Percentiles rank a stretch among this genome's conserved stretches.
phyloP scores from a whole-genome alignment of 371 early-diverging fungal species.

The Mucor velutinosus region DNA sequence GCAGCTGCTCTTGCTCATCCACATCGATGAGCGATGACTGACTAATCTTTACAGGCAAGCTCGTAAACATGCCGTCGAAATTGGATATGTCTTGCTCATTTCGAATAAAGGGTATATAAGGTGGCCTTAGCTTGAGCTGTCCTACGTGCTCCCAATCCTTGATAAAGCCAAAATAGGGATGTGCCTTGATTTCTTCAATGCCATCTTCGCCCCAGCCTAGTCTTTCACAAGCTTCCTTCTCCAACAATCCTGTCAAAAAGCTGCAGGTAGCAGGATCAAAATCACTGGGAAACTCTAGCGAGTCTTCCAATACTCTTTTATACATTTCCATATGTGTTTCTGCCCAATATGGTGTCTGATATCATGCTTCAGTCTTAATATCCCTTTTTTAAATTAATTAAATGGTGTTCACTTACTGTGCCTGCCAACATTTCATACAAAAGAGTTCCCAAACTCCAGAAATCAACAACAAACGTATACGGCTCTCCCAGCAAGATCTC shows the following conservation, averaged over 20 bases:
- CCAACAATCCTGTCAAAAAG: slow-evolving; percentile 65
- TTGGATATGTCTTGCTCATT: slow-evolving; percentile 59
- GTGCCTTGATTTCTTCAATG: slow-evolving; percentile 61
- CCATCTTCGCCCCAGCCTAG: slow-evolving; percentile 62
- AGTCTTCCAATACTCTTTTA: slow-evolving; percentile 74
- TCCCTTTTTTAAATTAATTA: not conserved
- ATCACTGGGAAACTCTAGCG: slow-evolving; percentile 68
- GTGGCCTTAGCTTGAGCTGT: slow-evolving; percentile 55
- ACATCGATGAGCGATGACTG: slow-evolving; percentile 11
- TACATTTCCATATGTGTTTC: slow-evolving; percentile 83
- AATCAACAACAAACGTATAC: slow-evolving; percentile 91
- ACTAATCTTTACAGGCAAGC: slow-evolving; percentile 55
- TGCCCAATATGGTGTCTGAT: slow-evolving; percentile 81
- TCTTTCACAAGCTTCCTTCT: slow-evolving; percentile 67
- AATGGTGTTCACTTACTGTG: slow-evolving; percentile 41
- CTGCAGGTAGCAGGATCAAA: slow-evolving; percentile 57
- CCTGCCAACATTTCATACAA: slow-evolving; percentile 85
- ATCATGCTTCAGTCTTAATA: not conserved
- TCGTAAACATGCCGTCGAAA: slow-evolving; percentile 67
- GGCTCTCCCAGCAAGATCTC: slow-evolving; percentile 84
- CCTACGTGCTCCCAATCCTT: slow-evolving; percentile 67
- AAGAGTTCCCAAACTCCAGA: slow-evolving; percentile 96
- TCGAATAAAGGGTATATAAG: slow-evolving; percentile 51
- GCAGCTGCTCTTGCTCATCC: not conserved
- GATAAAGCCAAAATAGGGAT: slow-evolving; percentile 66